phyloP scores from a whole-genome alignment of 2,329 filamentous ascomycete species.

The Verticillium nubilum region DNA sequence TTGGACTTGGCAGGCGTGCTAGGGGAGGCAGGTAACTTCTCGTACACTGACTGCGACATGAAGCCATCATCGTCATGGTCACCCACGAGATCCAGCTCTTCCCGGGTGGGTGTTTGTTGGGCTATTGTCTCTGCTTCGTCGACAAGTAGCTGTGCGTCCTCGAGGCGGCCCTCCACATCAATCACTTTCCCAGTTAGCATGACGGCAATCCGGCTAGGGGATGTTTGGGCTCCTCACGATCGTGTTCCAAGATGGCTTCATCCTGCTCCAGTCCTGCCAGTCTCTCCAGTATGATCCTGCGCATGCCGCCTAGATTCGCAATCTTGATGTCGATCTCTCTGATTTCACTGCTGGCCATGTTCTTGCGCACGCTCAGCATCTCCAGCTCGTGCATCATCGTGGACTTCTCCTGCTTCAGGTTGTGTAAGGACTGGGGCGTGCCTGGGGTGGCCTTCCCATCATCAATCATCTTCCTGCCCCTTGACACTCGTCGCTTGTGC shows the following conservation, averaged over 20 bases:
- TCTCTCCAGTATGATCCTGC: slow-evolving; percentile 83
- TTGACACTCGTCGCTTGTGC: slow-evolving; percentile 64
- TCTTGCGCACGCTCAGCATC: slow-evolving; percentile 88
- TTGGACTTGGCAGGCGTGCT: slow-evolving; percentile 45
- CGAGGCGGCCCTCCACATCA: slow-evolving; percentile 56
- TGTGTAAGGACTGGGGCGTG: slow-evolving; percentile 61
- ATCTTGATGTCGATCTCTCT: slow-evolving; percentile 97
- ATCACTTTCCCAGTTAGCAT: slow-evolving; percentile 39
- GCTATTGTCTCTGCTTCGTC: slow-evolving; percentile 55
- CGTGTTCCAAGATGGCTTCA: slow-evolving; percentile 83
- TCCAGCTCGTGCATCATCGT: slow-evolving; percentile 80
- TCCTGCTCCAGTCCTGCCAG: slow-evolving; percentile 84
- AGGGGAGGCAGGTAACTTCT: slow-evolving; percentile 66
- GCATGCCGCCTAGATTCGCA: slow-evolving; percentile 86
- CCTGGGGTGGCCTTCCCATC: slow-evolving; percentile 51
- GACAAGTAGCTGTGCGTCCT: slow-evolving; percentile 54
- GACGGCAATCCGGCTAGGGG: not conserved
- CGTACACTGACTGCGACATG: slow-evolving; percentile 98
- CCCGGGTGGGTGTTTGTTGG: slow-evolving; percentile 45
- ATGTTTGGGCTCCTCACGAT: slow-evolving; percentile 54
- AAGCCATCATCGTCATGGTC: slow-evolving; percentile 55
- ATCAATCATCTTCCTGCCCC: slow-evolving; percentile 70
- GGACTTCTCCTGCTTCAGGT: slow-evolving; percentile 75
- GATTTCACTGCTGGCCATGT: slow-evolving; percentile 96
- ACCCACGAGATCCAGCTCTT: slow-evolving; percentile 46